phyloP scores from a whole-genome alignment of 202 grass and related monocot species.

The Sporobolus alterniflorus region DNA sequence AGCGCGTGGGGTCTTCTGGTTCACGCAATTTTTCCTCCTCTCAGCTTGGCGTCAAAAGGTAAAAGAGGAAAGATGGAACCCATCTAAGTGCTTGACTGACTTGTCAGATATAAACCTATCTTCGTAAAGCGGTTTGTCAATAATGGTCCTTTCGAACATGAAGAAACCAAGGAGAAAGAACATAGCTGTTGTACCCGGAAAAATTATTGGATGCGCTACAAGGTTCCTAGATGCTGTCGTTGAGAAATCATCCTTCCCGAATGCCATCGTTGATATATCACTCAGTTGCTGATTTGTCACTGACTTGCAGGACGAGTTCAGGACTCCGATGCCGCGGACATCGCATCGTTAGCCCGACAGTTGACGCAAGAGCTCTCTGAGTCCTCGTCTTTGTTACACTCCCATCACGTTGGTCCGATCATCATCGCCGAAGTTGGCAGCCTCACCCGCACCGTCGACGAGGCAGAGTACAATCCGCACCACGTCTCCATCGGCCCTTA shows the following conservation, averaged over 20 bases:
- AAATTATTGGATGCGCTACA: not conserved
- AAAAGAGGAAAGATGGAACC: not conserved
- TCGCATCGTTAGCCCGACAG: not conserved
- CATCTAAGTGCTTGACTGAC: not conserved
- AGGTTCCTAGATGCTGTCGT: not conserved
- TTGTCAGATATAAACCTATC: not conserved
- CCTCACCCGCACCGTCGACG: slow-evolving; percentile 1
- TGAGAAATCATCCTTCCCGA: not conserved
- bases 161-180: not conserved
- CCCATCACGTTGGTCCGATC: not conserved
- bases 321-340: not conserved
- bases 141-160: not conserved
- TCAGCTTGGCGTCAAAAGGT: not conserved
- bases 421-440: not conserved
- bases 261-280: too few species aligned
- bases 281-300: not conserved
- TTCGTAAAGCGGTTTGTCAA: not conserved
- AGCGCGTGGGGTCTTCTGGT: not conserved
- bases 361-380: not conserved
- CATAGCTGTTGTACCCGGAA: not conserved
- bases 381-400: not conserved
- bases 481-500: slow-evolving; percentile 22
- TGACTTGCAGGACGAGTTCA: not conserved
- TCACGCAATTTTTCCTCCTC: not conserved
- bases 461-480: not conserved